A percentile compares a stretch with the other conserved stretches of the same genome.
phyloP scores from a whole-genome alignment of 768 basidiomycete genomes.

The Leccinum arenicola region DNA sequence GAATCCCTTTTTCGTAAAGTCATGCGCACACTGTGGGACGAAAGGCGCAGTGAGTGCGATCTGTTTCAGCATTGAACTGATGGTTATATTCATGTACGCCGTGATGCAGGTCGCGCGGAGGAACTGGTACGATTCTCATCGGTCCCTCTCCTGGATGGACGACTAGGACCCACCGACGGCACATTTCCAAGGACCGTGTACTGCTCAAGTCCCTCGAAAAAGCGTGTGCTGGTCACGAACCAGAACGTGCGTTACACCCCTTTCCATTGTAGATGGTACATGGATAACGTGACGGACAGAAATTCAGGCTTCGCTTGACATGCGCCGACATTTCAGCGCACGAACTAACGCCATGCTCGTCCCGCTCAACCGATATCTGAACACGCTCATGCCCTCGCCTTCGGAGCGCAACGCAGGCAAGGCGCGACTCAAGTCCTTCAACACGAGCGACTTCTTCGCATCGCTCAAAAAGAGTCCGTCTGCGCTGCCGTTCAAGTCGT shows the following conservation, averaged over 20 bases:
- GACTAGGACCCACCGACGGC: conserved; percentile 74
- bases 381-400: conserved; percentile 45
- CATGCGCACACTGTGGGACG: conserved; percentile 74
- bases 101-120: conserved; percentile 5
- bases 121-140: conserved; percentile 15
- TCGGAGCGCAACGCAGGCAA: too few relatives aligned
- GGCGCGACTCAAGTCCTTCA: too few relatives aligned
- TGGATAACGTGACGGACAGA: conserved; percentile 36
- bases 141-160: conserved; percentile 74
- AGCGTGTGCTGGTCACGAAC: conserved; percentile 48
- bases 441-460: too few relatives aligned
- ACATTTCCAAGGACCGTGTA: conserved; percentile 79
- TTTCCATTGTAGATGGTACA: background rate
- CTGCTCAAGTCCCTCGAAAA: conserved; percentile 72
- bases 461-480: conserved; percentile 44
- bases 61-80: background rate
- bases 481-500: conserved; percentile 71
- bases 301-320: conserved; percentile 55
- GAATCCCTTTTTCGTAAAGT: conserved; percentile 81
- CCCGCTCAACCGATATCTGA: conserved; percentile 89
- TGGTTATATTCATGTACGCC: background rate
- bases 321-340: conserved; percentile 81
- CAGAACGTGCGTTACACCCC: conserved; percentile 44
- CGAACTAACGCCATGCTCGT: conserved; percentile 84
- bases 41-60: conserved; percentile 38